Evolutionary conservation across 2,329 filamentous ascomycete genomes (phyloP).

Genomic region (Zymoseptoria pseudotritici): DNA sequence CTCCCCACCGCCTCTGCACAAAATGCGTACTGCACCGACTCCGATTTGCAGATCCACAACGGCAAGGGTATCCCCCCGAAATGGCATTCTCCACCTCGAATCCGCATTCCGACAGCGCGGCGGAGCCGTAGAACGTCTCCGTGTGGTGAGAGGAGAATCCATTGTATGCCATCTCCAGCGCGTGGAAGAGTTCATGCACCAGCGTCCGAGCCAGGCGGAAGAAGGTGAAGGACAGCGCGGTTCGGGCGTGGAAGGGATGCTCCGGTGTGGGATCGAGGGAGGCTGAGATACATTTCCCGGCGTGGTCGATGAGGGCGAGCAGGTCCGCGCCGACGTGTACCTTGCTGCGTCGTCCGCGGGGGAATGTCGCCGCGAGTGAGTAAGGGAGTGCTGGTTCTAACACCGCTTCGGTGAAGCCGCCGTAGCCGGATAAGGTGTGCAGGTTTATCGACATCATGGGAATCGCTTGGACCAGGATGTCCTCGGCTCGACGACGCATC

Average conservation of each 20-base stretch:
- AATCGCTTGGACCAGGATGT: background rate
- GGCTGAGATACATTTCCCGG: background rate
- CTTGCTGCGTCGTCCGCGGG: background rate
- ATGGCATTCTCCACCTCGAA: constrained; percentile 2
- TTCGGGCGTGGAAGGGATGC: background rate
- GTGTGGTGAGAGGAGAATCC: background rate
- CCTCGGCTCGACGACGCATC: constrained; percentile 1
- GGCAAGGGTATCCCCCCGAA: background rate
- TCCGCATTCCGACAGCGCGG: background rate
- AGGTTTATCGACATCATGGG: background rate
- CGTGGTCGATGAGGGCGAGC: background rate
- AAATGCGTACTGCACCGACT: too few species aligned
- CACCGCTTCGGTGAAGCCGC: background rate
- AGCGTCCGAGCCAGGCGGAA: background rate
- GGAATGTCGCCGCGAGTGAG: background rate
- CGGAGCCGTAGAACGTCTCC: constrained; percentile 1
- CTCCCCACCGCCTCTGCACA: too few species aligned
- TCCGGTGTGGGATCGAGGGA: background rate
- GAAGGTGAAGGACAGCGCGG: background rate
- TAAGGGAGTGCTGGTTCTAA: background rate
- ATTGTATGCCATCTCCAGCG: background rate
- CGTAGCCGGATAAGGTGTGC: background rate
- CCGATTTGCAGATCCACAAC: too few species aligned
- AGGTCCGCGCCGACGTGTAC: background rate
- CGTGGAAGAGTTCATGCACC: constrained; percentile 2